Base-by-base conservation (phyloP, 345 rosid genomes). In the Lepidium aucheri region DNA sequence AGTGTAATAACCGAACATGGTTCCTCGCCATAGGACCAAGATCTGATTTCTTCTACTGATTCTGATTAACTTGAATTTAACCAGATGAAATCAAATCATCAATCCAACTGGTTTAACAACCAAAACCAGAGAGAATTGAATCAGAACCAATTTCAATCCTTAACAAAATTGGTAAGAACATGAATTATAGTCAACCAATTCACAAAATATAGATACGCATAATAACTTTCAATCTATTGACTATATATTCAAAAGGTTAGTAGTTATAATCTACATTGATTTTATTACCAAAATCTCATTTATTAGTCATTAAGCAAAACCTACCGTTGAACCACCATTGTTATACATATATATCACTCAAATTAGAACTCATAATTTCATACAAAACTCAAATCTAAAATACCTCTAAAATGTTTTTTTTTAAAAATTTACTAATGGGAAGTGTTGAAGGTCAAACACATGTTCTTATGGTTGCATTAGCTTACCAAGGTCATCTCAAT, bases 381-480 rank as follows among this genome's bases (percentile, higher is more conserved):
- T 32, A 9, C 14, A 1, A 40, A 30, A 12, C 42, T 68, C 52
- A 68, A 49, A 17, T 57, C 54, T 56, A 20, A 24, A 24, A 44
- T 28, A 56, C 38, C n/a, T n/a, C n/a, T n/a, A n/a, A n/a, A n/a
- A n/a, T n/a, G n/a, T n/a, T n/a, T n/a, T n/a, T n/a, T n/a, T n/a
- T n/a, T n/a, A n/a, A n/a, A n/a, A n/a, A n/a, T n/a, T n/a, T n/a
- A 8, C 20, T 17, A 33, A 70, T 67, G 73, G 64, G 44, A 12
- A 53, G 60, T 35, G 9, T 3, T 58, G 68, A 42, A 3, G 24
- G 9, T 35, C 32, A 60, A 62, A 53, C 35, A 4, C 71, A 76
- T 32, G 74, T 86, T 41, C 73, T 86, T 60, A 43, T 81, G 79
- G 87, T 84, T 35, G 60, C 82, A 47, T 3, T 76, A 33, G 55